phyloP scores from a whole-genome alignment of 2,329 filamentous ascomycete genomes.

The Emericellopsis cladophorae region DNA sequence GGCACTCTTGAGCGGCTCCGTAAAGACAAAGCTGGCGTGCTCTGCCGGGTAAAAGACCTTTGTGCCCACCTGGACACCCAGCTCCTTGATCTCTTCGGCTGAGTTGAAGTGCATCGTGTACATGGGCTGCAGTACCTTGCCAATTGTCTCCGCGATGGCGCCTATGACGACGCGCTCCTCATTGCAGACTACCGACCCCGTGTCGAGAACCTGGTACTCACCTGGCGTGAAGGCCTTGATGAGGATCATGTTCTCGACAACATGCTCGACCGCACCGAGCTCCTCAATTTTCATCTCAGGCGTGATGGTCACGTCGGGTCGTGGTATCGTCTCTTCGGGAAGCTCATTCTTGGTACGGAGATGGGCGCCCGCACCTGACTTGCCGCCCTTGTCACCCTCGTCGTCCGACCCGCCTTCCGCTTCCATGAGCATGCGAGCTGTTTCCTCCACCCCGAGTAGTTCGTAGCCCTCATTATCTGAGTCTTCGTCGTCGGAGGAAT shows the following conservation, averaged over 20 bases:
- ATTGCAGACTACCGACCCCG: constrained; percentile 71
- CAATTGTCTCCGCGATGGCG: constrained; percentile 73
- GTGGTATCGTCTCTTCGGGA: constrained; percentile 49
- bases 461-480: constrained; percentile 53
- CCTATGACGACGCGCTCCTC: constrained; percentile 67
- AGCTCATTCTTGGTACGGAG: constrained; percentile 77
- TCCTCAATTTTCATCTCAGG: constrained; percentile 64
- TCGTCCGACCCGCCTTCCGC: constrained; percentile 71
- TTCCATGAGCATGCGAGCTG: constrained; percentile 74
- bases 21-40: constrained; percentile 78
- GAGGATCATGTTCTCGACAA: constrained; percentile 68
- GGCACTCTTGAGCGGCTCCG: constrained; percentile 60
- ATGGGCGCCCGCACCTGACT: constrained; percentile 24
- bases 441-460: constrained; percentile 68
- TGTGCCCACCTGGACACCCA: constrained; percentile 55
- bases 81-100: constrained; percentile 51
- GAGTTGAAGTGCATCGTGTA: constrained; percentile 72
- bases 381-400: constrained; percentile 42
- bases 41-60: constrained; percentile 68
- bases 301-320: constrained; percentile 69
- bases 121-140: constrained; percentile 71
- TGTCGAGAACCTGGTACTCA: constrained; percentile 75
- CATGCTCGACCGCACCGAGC: constrained; percentile 62
- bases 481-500: constrained; percentile 48
- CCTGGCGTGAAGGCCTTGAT: constrained; percentile 69